A percentile compares a stretch with the other conserved stretches of the same genome.
Conservation (phyloP, 2,329 filamentous ascomycete species). For the Xylariaceae sp. region DNA sequence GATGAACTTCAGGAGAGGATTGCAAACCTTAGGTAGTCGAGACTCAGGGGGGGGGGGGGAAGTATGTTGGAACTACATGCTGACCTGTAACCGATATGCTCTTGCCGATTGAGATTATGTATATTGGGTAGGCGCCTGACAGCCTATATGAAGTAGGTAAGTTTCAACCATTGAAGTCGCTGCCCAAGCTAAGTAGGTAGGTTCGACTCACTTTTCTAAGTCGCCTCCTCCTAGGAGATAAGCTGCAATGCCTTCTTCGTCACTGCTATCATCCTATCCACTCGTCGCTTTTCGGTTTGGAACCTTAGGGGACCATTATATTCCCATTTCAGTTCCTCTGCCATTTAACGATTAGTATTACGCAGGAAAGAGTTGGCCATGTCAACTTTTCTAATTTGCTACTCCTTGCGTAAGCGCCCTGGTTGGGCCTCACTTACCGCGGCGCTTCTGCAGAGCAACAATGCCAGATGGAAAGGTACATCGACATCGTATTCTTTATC, state of each 20-base stretch:
- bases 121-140: too few relatives aligned
- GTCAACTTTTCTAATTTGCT: slow-evolving; percentile 33
- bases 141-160: not conserved
- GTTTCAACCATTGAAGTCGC: not conserved
- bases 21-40: too few relatives aligned
- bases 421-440: slow-evolving; percentile 33
- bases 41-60: too few relatives aligned
- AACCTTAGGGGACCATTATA: not conserved
- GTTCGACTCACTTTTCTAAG: not conserved
- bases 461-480: slow-evolving; percentile 35
- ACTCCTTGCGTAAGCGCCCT: slow-evolving; percentile 34
- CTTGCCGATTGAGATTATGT: too few relatives aligned
- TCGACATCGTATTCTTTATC: not conserved
- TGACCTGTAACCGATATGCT: too few relatives aligned
- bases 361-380: slow-evolving; percentile 13
- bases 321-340: not conserved
- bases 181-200: not conserved
- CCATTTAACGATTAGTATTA: not conserved
- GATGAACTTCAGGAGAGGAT: too few relatives aligned
- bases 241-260: too few relatives aligned
- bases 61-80: too few relatives aligned
- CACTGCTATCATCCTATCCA: too few relatives aligned
- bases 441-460: slow-evolving; percentile 28
- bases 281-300: not conserved
- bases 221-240: not conserved